A percentile compares a stretch with the other conserved stretches of the same genome.
Evolutionary conservation across 306 rosid genomes (phyloP).

Genomic region (Ormosia semicastrata): DNA sequence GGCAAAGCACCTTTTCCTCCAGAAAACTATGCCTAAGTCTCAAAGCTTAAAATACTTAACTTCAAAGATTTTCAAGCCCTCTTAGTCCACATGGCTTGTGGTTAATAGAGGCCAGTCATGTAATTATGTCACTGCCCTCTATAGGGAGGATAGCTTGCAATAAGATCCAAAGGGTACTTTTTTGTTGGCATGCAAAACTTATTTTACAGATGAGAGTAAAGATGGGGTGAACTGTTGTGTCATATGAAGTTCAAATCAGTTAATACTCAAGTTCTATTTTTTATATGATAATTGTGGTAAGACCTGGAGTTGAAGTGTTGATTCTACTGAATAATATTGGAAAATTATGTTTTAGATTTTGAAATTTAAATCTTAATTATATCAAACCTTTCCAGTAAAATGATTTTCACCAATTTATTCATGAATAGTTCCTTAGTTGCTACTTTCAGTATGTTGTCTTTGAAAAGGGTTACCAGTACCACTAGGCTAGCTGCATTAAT

Average conservation of each 20-base stretch:
- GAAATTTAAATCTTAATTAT: constrained; percentile 3
- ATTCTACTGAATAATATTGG: constrained; percentile 12
- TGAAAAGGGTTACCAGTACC: constrained; percentile 20
- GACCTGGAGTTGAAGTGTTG: neutral
- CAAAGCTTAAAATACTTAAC: neutral
- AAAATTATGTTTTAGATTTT: constrained; percentile 10
- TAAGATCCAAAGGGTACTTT: neutral
- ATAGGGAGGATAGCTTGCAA: neutral
- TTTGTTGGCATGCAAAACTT: neutral
- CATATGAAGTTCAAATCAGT: neutral
- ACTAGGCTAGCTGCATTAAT: constrained; percentile 27
- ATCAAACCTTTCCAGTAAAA: constrained; percentile 7
- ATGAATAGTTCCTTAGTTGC: constrained; percentile 18
- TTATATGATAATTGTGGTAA: constrained; percentile 25
- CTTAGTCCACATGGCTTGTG: neutral
- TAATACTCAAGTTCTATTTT: neutral
- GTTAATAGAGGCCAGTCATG: constrained; percentile 19
- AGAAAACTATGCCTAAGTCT: neutral
- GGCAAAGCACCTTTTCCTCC: constrained; percentile 16
- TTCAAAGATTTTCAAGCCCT: constrained; percentile 12
- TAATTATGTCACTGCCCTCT: constrained; percentile 9
- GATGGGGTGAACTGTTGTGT: neutral
- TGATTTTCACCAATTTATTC: constrained; percentile 9
- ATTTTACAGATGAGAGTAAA: constrained; percentile 7
- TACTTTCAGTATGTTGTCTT: constrained; percentile 10